A percentile compares a stretch with the other conserved stretches of the same genome.
Conservation (phyloP, 177 flowering plant genomes). For the Telopea speciosissima region DNA sequence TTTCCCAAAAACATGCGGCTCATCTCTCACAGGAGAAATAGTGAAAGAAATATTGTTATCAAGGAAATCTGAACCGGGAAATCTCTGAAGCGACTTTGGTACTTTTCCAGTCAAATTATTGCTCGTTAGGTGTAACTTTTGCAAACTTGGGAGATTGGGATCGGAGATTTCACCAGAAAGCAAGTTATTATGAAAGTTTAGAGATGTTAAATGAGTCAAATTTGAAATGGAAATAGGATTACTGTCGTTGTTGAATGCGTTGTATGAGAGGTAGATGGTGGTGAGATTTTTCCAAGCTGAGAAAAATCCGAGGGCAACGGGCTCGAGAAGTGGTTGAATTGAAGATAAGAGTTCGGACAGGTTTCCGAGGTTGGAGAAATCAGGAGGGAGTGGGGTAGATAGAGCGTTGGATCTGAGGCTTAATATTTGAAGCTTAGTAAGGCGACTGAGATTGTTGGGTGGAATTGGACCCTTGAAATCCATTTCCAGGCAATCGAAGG, state of each 20-base stretch:
- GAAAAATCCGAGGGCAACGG: constrained; percentile 63
- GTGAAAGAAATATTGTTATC: constrained; percentile 54
- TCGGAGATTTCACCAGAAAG: constrained; percentile 80
- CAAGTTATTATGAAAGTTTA: constrained; percentile 72
- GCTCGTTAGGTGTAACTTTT: constrained; percentile 48
- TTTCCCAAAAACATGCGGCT: no score
- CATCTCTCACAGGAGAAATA: no score
- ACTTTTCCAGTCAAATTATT: constrained; percentile 59
- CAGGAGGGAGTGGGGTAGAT: constrained; percentile 63
- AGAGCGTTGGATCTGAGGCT: constrained; percentile 78
- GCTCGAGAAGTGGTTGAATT: constrained; percentile 68
- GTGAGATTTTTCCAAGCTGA: constrained; percentile 74
- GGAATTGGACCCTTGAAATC: constrained; percentile 71
- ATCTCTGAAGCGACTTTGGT: constrained; percentile 61
- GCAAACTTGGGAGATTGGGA: constrained; percentile 42
- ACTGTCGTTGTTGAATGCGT: constrained; percentile 66
- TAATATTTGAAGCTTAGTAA: constrained; percentile 63
- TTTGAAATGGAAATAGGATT: constrained; percentile 56
- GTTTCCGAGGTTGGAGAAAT: constrained; percentile 48
- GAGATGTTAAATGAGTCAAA: constrained; percentile 40
- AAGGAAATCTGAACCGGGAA: constrained; percentile 50
- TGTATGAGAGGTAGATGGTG: constrained; percentile 60
- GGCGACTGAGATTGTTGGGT: constrained; percentile 59
- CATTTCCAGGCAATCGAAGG: constrained; percentile 70
- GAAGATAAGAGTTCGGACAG: constrained; percentile 66